phyloP scores from a whole-genome alignment of 108 stramenopile genomes.

The Chaetoceros muelleri region DNA sequence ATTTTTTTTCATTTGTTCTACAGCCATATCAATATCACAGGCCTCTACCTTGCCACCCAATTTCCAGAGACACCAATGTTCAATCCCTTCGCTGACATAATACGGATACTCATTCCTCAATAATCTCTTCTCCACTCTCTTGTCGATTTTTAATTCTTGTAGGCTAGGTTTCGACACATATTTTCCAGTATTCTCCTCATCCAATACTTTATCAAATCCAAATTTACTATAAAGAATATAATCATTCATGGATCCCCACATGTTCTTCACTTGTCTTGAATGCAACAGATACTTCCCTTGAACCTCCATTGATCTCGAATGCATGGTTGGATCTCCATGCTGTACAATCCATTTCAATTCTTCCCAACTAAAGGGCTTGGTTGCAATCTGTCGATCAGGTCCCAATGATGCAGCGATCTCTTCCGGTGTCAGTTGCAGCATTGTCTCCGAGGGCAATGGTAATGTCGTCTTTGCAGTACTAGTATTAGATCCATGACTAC shows the following conservation, averaged over 20 bases:
- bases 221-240: constrained; percentile 60
- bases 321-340: constrained; percentile 27
- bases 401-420: background rate
- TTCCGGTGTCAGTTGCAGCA: background rate
- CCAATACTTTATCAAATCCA: constrained; percentile 18
- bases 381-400: background rate
- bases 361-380: constrained; percentile 16
- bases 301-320: constrained; percentile 42
- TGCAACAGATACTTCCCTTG: constrained; percentile 32
- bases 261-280: constrained; percentile 19
- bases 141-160: background rate
- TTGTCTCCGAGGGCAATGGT: too few relatives aligned
- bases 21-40: constrained; percentile 20
- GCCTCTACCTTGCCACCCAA: constrained; percentile 28
- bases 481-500: too few relatives aligned
- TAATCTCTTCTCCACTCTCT: constrained; percentile 10
- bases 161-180: background rate
- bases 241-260: constrained; percentile 55
- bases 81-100: constrained; percentile 32
- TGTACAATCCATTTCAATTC: constrained; percentile 24
- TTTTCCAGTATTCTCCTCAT: background rate
- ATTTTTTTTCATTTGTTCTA: constrained; percentile 5
- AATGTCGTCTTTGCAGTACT: too few relatives aligned
- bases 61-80: constrained; percentile 78
- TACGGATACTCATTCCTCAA: constrained; percentile 70